phyloP scores from a whole-genome alignment of 495 filamentous ascomycete genomes.

The Aspergillus cavernicola region DNA sequence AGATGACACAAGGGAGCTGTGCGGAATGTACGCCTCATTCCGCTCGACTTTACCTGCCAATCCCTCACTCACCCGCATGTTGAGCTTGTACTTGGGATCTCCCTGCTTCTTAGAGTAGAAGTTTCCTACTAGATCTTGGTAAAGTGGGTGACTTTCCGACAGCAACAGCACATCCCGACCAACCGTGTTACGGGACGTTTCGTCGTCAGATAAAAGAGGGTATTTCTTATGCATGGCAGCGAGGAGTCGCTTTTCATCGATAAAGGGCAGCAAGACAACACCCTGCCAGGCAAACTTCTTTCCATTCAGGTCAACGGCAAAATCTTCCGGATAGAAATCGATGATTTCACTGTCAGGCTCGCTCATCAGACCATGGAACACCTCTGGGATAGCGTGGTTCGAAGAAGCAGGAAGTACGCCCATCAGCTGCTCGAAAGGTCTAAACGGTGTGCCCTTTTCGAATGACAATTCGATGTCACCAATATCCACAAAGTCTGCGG shows the following conservation, averaged over 20 bases:
- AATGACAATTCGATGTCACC: constrained; percentile 75
- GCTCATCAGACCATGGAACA: constrained; percentile 87
- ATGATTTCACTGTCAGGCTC: constrained; percentile 83
- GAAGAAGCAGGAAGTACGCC: constrained; percentile 92
- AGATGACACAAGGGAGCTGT: constrained; percentile 61
- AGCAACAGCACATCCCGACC: constrained; percentile 79
- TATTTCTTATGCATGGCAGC: constrained; percentile 80
- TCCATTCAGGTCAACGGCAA: constrained; percentile 88
- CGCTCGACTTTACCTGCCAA: constrained; percentile 78
- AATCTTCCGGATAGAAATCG: constrained; percentile 96
- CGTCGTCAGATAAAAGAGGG: constrained; percentile 72
- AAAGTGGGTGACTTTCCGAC: constrained; percentile 76
- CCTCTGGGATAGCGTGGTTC: constrained; percentile 80
- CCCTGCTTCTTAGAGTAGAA: constrained; percentile 91
- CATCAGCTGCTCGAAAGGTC: constrained; percentile 97
- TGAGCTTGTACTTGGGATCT: constrained; percentile 59
- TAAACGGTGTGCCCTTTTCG: constrained; percentile 80
- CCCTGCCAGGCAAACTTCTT: constrained; percentile 99
- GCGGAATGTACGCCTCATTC: constrained; percentile 74
- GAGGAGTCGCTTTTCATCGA: constrained; percentile 85
- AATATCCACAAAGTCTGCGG: constrained; percentile 88
- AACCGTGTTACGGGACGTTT: constrained; percentile 70
- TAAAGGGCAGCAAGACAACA: constrained; percentile 89
- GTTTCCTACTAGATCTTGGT: constrained; percentile 70
- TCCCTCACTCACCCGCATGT: constrained; percentile 69